Conservation (phyloP, 116 monocot species). For the Iris pallida region DNA sequence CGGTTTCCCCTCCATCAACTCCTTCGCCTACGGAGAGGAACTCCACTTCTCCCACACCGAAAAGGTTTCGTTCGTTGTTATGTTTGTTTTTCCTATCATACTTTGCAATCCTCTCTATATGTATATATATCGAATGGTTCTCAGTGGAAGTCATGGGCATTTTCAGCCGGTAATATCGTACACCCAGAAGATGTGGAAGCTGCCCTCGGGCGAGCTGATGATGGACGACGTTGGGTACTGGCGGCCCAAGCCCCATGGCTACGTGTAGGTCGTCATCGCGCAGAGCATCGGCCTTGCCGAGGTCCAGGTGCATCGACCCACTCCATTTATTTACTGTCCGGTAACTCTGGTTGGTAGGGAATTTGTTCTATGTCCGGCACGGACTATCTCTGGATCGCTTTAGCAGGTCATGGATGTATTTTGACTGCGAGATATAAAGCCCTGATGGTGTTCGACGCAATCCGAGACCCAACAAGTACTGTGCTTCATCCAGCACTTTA, state of each 20-base stretch:
- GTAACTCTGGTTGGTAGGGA: no score
- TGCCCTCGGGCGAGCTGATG: constrained; percentile 75
- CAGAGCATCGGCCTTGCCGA: constrained; percentile 83
- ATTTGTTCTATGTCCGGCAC: no score
- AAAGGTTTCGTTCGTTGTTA: constrained; percentile 25
- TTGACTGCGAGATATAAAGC: no score
- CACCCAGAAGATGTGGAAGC: constrained; percentile 84
- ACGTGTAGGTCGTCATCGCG: constrained; percentile 76
- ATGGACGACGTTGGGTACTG: constrained; percentile 82
- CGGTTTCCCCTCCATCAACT: constrained; percentile 61
- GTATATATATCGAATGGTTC: not conserved
- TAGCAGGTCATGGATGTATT: no score
- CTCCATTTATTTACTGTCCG: not conserved
- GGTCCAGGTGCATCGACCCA: constrained; percentile 48
- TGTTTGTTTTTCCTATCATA: not conserved
- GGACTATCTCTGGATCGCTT: no score
- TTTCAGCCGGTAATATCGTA: constrained; percentile 74
- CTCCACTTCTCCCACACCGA: constrained; percentile 74
- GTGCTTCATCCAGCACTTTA: no score
- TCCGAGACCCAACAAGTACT: no score
- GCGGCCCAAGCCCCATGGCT: constrained; percentile 71
- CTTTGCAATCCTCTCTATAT: not conserved
- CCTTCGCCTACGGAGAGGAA: constrained; percentile 81
- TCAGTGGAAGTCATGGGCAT: not conserved
- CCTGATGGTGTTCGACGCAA: no score